These are phyloP conservation scores for Iris macrosiphon DNA, from an alignment of 106 monocot genomes.

Conservation along the genomic window DNA sequence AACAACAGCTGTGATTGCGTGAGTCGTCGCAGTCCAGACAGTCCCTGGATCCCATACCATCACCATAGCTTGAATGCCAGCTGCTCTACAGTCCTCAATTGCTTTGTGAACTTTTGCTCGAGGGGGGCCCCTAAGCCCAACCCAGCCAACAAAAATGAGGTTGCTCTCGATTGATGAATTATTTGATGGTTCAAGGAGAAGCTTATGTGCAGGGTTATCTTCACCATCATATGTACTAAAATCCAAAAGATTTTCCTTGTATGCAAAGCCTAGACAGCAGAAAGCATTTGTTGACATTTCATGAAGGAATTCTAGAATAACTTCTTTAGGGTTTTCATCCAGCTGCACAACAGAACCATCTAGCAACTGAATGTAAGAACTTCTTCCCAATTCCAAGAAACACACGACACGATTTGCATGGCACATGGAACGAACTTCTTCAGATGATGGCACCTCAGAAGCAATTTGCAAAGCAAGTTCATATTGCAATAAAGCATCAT, in stretches of 20 bases:
- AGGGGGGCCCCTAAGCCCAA: constrained; percentile 75
- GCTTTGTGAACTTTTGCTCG: no score
- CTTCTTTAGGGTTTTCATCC: constrained; percentile 32
- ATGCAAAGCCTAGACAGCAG: constrained; percentile 89
- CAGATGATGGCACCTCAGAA: no score
- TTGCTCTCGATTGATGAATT: constrained; percentile 70
- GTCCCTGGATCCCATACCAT: no score
- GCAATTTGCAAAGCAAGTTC: no score
- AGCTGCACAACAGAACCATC: constrained; percentile 68
- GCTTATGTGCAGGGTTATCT: constrained; percentile 73
- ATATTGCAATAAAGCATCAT: no score
- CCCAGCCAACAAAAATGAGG: constrained; percentile 73
- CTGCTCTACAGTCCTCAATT: no score
- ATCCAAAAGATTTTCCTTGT: constrained; percentile 61
- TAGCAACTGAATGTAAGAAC: constrained; percentile 52
- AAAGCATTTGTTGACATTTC: constrained; percentile 73
- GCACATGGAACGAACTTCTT: no score
- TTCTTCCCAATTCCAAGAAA: constrained; percentile 67
- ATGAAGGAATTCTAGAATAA: constrained; percentile 43
- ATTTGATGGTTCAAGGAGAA: constrained; percentile 68
- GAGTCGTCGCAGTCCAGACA: constrained; percentile 68
- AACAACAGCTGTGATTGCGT: constrained; percentile 60
- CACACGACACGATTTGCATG: no score
- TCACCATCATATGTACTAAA: constrained; percentile 79
- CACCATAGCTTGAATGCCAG: no score